Conservation (phyloP, 2,329 filamentous ascomycete species). For the Fonsecaea pedrosoi region DNA sequence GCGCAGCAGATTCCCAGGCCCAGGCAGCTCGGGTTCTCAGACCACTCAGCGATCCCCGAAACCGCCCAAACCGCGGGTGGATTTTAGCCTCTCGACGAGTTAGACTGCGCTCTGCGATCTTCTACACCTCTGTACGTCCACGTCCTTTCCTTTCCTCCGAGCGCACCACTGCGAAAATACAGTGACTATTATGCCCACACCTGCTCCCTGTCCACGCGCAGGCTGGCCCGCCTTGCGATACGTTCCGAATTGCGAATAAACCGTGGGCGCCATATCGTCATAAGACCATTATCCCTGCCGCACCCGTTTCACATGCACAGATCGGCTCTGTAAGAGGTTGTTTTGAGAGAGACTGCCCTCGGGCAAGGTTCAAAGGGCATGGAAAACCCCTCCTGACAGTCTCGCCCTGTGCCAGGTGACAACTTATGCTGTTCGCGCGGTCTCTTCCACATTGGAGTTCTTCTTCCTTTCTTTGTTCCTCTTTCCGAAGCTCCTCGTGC, state of each 20-base stretch:
- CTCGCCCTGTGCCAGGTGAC: slow-evolving; percentile 9
- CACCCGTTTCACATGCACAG: slow-evolving; percentile 25
- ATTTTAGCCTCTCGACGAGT: slow-evolving; percentile 19
- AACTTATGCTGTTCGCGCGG: slow-evolving; percentile 22
- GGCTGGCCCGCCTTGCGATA: slow-evolving; percentile 14
- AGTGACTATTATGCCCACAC: neutral
- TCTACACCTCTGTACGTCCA: slow-evolving; percentile 30
- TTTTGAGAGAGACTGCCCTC: slow-evolving; percentile 13
- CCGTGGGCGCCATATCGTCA: slow-evolving; percentile 4
- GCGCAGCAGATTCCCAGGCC: slow-evolving; percentile 9
- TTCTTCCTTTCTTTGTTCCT: slow-evolving; percentile 15
- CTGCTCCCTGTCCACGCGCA: slow-evolving; percentile 13
- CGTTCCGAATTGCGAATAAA: slow-evolving; percentile 7
- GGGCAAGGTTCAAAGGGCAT: slow-evolving; percentile 4
- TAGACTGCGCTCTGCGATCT: slow-evolving; percentile 18
- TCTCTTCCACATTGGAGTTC: neutral
- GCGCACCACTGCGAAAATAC: slow-evolving; percentile 21
- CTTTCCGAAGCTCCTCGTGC: slow-evolving; percentile 18
- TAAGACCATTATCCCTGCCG: slow-evolving; percentile 11
- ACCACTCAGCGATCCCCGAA: slow-evolving; percentile 9
- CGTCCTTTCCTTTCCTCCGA: slow-evolving; percentile 40
- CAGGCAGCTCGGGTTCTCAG: slow-evolving; percentile 4
- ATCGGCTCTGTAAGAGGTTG: slow-evolving; percentile 12
- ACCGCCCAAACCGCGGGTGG: slow-evolving; percentile 7
- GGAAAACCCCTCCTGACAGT: slow-evolving; percentile 32